A percentile compares a stretch with the other conserved stretches of the same genome.
Evolutionary conservation across 331 rosid species (phyloP).

Genomic region (Dryas integrifolia): DNA sequence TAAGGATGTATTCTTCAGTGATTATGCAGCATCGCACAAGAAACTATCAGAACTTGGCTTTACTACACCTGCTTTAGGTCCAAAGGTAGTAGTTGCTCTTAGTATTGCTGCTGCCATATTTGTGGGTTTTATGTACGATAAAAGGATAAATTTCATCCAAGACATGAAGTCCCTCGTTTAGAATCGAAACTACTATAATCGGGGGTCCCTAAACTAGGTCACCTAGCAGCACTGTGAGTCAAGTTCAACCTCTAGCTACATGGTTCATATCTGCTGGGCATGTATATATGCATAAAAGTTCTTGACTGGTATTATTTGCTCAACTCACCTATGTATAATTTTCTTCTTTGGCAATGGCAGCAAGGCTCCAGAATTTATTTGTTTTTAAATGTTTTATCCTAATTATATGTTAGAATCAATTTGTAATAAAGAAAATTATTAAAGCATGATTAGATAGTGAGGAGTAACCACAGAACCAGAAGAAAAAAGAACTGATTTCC

Average conservation of each 20-base stretch:
- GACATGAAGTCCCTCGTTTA: background rate
- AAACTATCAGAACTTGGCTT: conserved; percentile 80
- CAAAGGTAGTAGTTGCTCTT: conserved; percentile 21
- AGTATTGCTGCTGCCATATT: conserved; percentile 31
- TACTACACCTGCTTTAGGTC: conserved; percentile 19
- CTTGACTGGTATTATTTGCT: too few species aligned
- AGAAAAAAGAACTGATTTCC: too few species aligned
- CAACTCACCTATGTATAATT: too few species aligned
- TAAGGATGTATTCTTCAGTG: conserved; percentile 62
- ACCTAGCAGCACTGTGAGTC: too few species aligned
- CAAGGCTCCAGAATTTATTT: too few species aligned
- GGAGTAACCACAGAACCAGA: too few species aligned
- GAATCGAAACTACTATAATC: background rate
- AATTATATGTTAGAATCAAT: too few species aligned
- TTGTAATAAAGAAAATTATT: too few species aligned
- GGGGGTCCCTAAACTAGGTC: background rate
- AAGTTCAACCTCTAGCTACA: too few species aligned
- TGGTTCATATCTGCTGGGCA: background rate
- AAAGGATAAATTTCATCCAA: background rate
- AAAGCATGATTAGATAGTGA: too few species aligned
- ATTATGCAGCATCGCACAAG: conserved; percentile 77
- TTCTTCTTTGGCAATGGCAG: too few species aligned
- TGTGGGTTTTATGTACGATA: conserved; percentile 9
- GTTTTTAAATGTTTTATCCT: too few species aligned
- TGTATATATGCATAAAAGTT: background rate